Base-by-base conservation (phyloP, 192 early-diverging fungal genomes). In the Linnemannia hyalina region DNA sequence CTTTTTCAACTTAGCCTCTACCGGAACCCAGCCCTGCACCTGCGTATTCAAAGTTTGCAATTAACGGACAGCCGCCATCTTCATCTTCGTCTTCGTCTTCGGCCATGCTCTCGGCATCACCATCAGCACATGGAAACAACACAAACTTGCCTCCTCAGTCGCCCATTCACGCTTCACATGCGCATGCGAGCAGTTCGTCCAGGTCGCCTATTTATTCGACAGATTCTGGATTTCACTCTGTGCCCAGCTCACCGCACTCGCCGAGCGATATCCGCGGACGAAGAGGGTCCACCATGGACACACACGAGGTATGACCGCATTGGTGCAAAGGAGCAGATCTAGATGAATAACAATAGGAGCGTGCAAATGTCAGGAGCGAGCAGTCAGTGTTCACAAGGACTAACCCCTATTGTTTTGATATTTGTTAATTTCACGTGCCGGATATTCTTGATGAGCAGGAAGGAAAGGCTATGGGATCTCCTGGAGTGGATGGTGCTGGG, bases 401-500 rank as follows among this genome's bases (percentile, higher is more conserved):
- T 52, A 18, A 57, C 22, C n/a, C n/a, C 22, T 57, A 1, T 57
- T 57, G n/a, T 57, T 57, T 57, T 26, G 23, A 20, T 52, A 5
- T 52, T 26, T 65, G 29, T 32, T 65, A 32, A 32, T 65, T 65
- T 65, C 29, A 32, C 60, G 60, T 65, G 52, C 42, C 26, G 54
- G 9, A 29, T 75, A 44, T 6, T 47, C 22, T 26, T 68, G 26
- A 29, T 52, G 9, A 65, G 22, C 57, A 88, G 86, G 81, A 82
- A 13, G 74, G 69, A 22, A 88, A 88, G 40, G 68, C 74, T 18
- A 70, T 41, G 5, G 73, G 73, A 18, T 88, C 86, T 2, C 77
- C 81, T 23, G 81, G 86, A 36, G 74, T 82, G 16, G 86, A 89
- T 75, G 71, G 72, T 65, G 74, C 80, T 46, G 93, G 95, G 35